phyloP scores from a whole-genome alignment of 805 yeast genomes.

The Kodamaea restingae region DNA sequence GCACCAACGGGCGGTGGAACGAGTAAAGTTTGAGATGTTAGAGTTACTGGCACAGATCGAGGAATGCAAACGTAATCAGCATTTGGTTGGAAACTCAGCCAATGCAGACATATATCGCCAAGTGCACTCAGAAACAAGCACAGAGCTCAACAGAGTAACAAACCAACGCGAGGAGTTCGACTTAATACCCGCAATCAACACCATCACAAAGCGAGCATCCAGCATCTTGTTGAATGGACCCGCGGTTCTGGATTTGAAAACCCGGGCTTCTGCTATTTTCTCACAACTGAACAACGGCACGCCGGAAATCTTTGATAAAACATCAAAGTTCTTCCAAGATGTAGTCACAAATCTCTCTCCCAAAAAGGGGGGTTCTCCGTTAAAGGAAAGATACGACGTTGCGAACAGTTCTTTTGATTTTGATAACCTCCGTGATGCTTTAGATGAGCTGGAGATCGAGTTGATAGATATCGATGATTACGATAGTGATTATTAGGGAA shows the following conservation, averaged over 20 bases:
- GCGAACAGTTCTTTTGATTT: conserved; percentile 27
- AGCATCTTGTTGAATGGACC: conserved; percentile 13
- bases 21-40: conserved; percentile 33
- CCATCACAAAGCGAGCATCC: conserved; percentile 20
- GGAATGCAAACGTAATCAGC: conserved; percentile 14
- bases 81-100: conserved; percentile 3
- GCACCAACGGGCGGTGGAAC: conserved; percentile 38
- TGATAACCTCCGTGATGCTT: conserved; percentile 17
- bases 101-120: conserved; percentile 9
- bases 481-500: conserved; percentile 14
- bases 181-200: conserved; percentile 6
- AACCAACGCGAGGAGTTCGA: conserved; percentile 2
- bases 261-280: conserved; percentile 6
- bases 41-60: conserved; percentile 23
- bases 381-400: conserved; percentile 10
- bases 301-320: conserved; percentile 13
- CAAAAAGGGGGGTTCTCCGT: conserved; percentile 12
- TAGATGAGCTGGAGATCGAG: conserved; percentile 10
- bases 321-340: conserved; percentile 24
- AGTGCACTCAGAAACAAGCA: conserved; percentile 10
- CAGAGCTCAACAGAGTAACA: conserved; percentile 6
- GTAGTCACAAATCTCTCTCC: conserved; percentile 25
- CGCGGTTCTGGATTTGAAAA: conserved; percentile 6
- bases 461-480: conserved; percentile 25
- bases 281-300: conserved; percentile 4